Conservation (phyloP, 179 eudicot species). For the Vitellaria paradoxa region DNA sequence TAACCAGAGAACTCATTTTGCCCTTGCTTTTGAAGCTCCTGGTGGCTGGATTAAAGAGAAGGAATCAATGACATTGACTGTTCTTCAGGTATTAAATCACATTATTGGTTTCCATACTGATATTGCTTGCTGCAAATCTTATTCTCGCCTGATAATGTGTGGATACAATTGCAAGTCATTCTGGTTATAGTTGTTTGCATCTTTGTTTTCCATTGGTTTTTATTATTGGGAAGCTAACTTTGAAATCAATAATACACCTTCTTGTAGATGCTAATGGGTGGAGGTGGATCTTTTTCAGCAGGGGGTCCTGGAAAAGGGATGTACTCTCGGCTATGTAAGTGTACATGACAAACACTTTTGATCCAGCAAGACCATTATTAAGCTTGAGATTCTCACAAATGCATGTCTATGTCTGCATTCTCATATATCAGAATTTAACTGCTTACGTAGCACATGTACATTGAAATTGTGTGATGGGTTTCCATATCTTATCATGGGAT, state of each 20-base stretch:
- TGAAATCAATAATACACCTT: background rate
- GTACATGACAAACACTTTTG: background rate
- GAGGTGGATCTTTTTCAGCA: conserved; percentile 99
- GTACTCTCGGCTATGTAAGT: conserved; percentile 95
- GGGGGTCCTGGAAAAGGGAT: conserved; percentile 99
- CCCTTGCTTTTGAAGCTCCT: conserved; percentile 91
- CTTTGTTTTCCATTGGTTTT: background rate
- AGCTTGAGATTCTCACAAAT: conserved; percentile 7
- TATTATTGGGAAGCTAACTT: background rate
- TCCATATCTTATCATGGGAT: background rate
- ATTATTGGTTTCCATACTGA: background rate
- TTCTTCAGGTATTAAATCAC: conserved; percentile 67
- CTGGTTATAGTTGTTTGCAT: background rate
- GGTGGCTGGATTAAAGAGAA: conserved; percentile 88
- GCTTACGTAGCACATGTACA: too few relatives aligned
- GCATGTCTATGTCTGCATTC: conserved; percentile 27
- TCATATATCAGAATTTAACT: too few relatives aligned
- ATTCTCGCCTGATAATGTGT: background rate
- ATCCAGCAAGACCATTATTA: background rate
- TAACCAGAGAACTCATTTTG: conserved; percentile 76
- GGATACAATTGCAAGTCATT: background rate
- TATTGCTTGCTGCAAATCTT: background rate
- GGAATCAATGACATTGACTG: conserved; percentile 72
- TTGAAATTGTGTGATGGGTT: too few relatives aligned
- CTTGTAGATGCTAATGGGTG: conserved; percentile 93